Conservation (phyloP, 1,139 yeast genomes). For the Saccharomyces hybrid region DNA sequence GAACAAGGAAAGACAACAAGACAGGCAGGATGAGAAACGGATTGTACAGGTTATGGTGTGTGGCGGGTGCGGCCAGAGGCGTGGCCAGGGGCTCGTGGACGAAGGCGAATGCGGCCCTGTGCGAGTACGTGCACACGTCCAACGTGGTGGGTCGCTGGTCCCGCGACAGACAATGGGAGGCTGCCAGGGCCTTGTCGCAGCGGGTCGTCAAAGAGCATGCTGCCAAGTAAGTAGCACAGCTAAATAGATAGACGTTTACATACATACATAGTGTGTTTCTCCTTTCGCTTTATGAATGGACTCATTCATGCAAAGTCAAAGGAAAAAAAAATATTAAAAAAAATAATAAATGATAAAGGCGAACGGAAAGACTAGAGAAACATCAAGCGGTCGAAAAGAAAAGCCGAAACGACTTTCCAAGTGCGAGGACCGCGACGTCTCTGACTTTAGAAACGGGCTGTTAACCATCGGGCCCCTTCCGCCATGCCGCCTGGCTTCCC, state of each 20-base stretch:
- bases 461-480: neutral
- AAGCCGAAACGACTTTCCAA: slow-evolving; percentile 17
- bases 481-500: neutral
- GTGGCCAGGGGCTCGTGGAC: neutral
- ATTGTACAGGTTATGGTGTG: neutral
- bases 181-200: neutral
- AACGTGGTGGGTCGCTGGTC: neutral
- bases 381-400: slow-evolving; percentile 79
- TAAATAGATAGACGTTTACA: neutral
- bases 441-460: slow-evolving; percentile 11
- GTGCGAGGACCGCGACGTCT: slow-evolving; percentile 99
- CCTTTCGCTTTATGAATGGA: slow-evolving; percentile 21
- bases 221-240: neutral
- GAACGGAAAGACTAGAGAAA: slow-evolving; percentile 37
- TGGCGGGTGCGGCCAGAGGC: neutral
- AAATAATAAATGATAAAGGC: slow-evolving; percentile 4
- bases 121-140: neutral
- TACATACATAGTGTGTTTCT: neutral
- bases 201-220: neutral
- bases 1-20: too few species aligned
- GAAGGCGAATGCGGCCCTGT: neutral
- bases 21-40: neutral
- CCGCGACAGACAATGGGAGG: neutral
- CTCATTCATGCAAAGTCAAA: slow-evolving; percentile 25
- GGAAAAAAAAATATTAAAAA: slow-evolving; percentile 6